Conservation (phyloP, 495 filamentous ascomycete species). For the Tuber magnatum region DNA sequence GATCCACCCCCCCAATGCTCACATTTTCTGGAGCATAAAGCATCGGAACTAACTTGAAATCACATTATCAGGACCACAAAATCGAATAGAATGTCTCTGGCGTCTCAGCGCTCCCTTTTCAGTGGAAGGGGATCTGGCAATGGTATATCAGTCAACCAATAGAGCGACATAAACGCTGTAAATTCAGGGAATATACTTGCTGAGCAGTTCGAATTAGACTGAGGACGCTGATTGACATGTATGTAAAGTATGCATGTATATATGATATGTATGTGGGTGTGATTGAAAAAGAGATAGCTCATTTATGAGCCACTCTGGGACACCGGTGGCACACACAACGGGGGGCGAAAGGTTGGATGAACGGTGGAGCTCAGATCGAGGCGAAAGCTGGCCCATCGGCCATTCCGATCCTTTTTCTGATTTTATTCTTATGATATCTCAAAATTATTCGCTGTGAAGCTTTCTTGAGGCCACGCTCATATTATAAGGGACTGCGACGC, state of each 20-base stretch:
- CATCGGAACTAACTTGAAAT: not conserved
- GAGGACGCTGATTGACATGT: not conserved
- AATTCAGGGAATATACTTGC: not conserved
- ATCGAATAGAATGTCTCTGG: not conserved
- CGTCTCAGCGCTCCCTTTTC: not conserved
- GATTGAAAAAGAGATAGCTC: slow-evolving; percentile 37
- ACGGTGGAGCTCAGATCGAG: slow-evolving; percentile 31
- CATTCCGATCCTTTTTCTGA: slow-evolving; percentile 17
- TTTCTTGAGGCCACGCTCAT: not conserved
- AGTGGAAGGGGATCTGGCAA: not conserved
- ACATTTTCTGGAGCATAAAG: not conserved
- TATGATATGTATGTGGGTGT: slow-evolving; percentile 4
- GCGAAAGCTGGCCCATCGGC: slow-evolving; percentile 31
- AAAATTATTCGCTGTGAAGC: not conserved
- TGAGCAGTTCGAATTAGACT: not conserved
- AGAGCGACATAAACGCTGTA: not conserved
- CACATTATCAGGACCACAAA: not conserved
- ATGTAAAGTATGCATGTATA: not conserved
- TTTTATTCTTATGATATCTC: not conserved
- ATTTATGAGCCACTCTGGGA: slow-evolving; percentile 29
- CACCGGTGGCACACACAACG: slow-evolving; percentile 18
- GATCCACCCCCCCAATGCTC: slow-evolving; percentile 1
- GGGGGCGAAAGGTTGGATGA: slow-evolving; percentile 14
- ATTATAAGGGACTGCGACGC: not conserved
- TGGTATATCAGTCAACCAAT: not conserved